Evolutionary conservation across 2,329 filamentous ascomycete genomes (phyloP), one percentile per base, ranked within the genome.

Genomic region (Xylariaceae sp.): DNA sequence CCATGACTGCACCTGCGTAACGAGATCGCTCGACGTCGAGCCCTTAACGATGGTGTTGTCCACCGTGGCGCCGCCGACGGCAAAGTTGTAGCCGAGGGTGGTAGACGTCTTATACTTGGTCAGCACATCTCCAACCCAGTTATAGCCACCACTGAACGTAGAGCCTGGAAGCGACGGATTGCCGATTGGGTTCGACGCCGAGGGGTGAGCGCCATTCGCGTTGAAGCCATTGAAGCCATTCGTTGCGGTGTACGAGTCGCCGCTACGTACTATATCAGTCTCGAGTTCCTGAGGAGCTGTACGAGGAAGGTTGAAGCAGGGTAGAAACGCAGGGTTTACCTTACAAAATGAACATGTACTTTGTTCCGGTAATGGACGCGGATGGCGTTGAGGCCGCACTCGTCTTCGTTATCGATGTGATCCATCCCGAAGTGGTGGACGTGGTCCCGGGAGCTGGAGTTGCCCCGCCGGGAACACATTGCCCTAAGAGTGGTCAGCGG

Each of bases 151-250:
- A n/a, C 29, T 36, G 32, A 46, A 46, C 5, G 43, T 46, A 6
- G 29, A 35, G 20, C 43, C 43, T 16, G 43, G 43, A 16, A 46
- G 43, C 29, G 43, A 27, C 18, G 43, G 43, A 29, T 46, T 35
- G 29, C 43, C 43, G 43, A 46, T 46, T 20, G 43, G 43, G 43
- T 46, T 46, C 29, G 43, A 46, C 43, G 18, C 43, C 29, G 43
- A 46, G 18, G 43, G 43, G 29, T 37, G 21, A 7, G 16, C 30
- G 10, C 16, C 43, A 13, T 18, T 26, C 29, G 43, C 16, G 24
- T 35, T 24, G 43, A 46, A 46, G 18, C 43, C 43, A 20, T 30
- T 35, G 43, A 23, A 46, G 29, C 43, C 24, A 23, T 46, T 46
- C 8, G 43, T 46, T 16, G 43, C 43, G 7, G 43, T 46, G 32